phyloP scores from a whole-genome alignment of 139 green algal genomes.

The Gonium pectorale region DNA sequence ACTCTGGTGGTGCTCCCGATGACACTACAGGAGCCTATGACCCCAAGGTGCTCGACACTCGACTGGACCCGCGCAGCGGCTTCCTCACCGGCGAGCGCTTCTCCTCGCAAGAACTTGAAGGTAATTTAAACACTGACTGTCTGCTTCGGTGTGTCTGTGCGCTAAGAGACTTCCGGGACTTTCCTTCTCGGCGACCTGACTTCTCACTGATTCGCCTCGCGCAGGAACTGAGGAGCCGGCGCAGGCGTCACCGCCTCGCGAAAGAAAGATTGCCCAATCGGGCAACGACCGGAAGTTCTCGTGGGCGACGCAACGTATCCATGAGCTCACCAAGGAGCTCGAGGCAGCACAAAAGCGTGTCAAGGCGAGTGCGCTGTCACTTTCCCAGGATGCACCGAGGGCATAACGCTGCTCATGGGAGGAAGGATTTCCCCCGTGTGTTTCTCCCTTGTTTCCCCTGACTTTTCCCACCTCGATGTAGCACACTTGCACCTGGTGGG shows the following conservation, averaged over 20 bases:
- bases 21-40: conserved; percentile 65
- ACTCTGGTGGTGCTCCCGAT: too few relatives aligned
- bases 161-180: background rate
- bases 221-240: background rate
- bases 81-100: conserved; percentile 63
- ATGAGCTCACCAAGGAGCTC: conserved; percentile 68
- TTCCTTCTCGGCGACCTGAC: too few relatives aligned
- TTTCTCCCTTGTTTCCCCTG: too few relatives aligned
- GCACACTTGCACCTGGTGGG: too few relatives aligned
- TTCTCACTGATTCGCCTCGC: too few relatives aligned
- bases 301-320: conserved; percentile 73
- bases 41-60: conserved; percentile 53
- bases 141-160: too few relatives aligned
- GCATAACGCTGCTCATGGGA: too few relatives aligned
- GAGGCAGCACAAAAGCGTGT: conserved; percentile 39
- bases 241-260: conserved; percentile 61
- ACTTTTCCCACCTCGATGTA: too few relatives aligned
- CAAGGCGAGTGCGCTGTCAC: conserved; percentile 17
- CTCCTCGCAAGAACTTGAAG: conserved; percentile 23
- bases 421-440: too few relatives aligned
- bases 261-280: conserved; percentile 39
- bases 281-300: conserved; percentile 60
- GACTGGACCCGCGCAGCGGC: conserved; percentile 56
- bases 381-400: too few relatives aligned
- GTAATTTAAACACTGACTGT: background rate